Conservation (phyloP, 495 filamentous ascomycete genomes). For the Lasiosphaeria hispida region DNA sequence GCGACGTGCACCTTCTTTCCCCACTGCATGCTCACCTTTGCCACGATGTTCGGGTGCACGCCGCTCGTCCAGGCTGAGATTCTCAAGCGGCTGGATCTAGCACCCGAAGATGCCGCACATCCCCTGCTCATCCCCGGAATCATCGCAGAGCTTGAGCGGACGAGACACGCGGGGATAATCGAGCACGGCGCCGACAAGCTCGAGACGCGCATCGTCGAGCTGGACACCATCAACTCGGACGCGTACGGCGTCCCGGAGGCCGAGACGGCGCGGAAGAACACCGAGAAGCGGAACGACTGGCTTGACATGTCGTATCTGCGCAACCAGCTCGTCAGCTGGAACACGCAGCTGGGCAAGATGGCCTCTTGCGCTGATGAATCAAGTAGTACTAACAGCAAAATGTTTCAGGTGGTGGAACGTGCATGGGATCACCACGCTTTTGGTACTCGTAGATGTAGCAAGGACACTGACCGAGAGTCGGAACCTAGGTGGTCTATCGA, state of each 20-base stretch:
- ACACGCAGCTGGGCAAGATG: slow-evolving; percentile 27
- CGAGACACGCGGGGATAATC: slow-evolving; percentile 20
- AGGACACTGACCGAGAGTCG: too few species aligned
- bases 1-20: slow-evolving; percentile 32
- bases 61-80: slow-evolving; percentile 19
- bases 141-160: slow-evolving; percentile 29
- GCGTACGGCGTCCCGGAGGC: not conserved
- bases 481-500: too few species aligned
- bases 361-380: slow-evolving; percentile 12
- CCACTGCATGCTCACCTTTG: slow-evolving; percentile 22
- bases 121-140: slow-evolving; percentile 31
- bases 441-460: too few species aligned
- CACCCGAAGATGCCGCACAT: slow-evolving; percentile 21
- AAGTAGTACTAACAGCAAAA: too few species aligned
- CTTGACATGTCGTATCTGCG: slow-evolving; percentile 26
- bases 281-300: slow-evolving; percentile 24
- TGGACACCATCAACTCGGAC: slow-evolving; percentile 13
- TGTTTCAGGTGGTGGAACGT: too few species aligned
- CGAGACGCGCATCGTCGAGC: slow-evolving; percentile 24
- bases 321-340: slow-evolving; percentile 28
- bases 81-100: slow-evolving; percentile 13
- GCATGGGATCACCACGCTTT: too few species aligned
- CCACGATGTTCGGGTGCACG: slow-evolving; percentile 28
- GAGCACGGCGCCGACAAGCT: slow-evolving; percentile 25
- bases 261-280: slow-evolving; percentile 11